Conservation (phyloP, 73 alveolate genomes). For the Symbiodinium natans region DNA sequence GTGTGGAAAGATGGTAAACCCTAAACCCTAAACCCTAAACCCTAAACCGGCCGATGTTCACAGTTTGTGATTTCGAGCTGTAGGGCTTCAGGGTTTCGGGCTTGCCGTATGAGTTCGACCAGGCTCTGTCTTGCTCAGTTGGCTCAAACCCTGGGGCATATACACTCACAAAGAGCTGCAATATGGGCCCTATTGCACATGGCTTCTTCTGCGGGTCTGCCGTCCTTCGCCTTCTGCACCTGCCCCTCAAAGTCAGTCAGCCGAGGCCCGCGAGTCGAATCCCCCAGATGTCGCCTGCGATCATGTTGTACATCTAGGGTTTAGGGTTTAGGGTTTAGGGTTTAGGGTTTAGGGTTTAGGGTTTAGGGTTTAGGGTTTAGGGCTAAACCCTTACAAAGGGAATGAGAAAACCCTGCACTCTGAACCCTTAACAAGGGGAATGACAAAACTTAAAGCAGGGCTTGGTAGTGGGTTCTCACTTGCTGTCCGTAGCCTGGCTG, state of each 20-base stretch:
- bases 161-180: not conserved
- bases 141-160: not conserved
- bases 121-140: not conserved
- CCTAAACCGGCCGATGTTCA: not conserved
- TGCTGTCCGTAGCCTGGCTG: not conserved
- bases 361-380: too few species aligned
- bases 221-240: constrained; percentile 50
- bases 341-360: too few species aligned
- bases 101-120: too few species aligned
- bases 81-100: not conserved
- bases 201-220: not conserved
- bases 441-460: too few species aligned
- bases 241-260: constrained; percentile 30
- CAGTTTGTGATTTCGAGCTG: not conserved
- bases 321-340: too few species aligned
- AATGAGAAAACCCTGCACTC: too few species aligned
- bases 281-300: constrained; percentile 27
- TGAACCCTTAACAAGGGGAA: too few species aligned
- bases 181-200: not conserved
- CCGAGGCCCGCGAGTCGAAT: constrained; percentile 56
- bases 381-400: too few species aligned
- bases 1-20: not conserved
- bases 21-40: too few species aligned
- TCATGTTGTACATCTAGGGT: too few species aligned
- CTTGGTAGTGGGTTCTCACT: too few species aligned